phyloP scores from a whole-genome alignment of 768 basidiomycete genomes.

The Amanita molliuscula region DNA sequence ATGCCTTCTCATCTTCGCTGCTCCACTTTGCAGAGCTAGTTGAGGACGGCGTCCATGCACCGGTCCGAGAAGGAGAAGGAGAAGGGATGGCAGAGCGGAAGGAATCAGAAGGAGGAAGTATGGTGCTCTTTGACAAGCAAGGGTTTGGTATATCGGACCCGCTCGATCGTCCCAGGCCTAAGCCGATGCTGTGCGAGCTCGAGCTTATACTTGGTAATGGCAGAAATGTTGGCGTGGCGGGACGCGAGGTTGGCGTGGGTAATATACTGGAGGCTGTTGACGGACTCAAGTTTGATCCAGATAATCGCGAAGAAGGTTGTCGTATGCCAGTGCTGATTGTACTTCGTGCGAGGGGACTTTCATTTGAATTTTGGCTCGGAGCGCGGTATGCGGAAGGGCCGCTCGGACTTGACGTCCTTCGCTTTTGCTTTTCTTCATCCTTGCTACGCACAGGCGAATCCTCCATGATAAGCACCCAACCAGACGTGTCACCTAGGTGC shows the following conservation, averaged over 20 bases:
- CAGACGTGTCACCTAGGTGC: constrained; percentile 48
- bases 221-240: constrained; percentile 67
- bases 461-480: constrained; percentile 88
- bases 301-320: constrained; percentile 67
- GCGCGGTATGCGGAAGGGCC: constrained; percentile 43
- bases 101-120: background rate
- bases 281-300: constrained; percentile 39
- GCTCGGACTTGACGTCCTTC: constrained; percentile 55
- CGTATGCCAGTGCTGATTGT: constrained; percentile 35
- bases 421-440: constrained; percentile 41
- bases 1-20: constrained; percentile 6
- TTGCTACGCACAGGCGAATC: constrained; percentile 68
- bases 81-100: constrained; percentile 1
- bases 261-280: constrained; percentile 52
- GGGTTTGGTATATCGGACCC: constrained; percentile 14
- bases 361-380: constrained; percentile 30
- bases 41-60: constrained; percentile 30
- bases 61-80: constrained; percentile 31
- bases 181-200: constrained; percentile 29
- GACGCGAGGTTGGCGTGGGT: constrained; percentile 58
- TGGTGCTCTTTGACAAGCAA: constrained; percentile 9
- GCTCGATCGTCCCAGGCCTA: constrained; percentile 48
- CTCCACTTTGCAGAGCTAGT: constrained; percentile 13
- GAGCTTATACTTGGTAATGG: constrained; percentile 52
- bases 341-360: constrained; percentile 30